A percentile compares a stretch with the other conserved stretches of the same genome.
Conservation (phyloP, 345 rosid genomes). For the Trapa incisa region DNA sequence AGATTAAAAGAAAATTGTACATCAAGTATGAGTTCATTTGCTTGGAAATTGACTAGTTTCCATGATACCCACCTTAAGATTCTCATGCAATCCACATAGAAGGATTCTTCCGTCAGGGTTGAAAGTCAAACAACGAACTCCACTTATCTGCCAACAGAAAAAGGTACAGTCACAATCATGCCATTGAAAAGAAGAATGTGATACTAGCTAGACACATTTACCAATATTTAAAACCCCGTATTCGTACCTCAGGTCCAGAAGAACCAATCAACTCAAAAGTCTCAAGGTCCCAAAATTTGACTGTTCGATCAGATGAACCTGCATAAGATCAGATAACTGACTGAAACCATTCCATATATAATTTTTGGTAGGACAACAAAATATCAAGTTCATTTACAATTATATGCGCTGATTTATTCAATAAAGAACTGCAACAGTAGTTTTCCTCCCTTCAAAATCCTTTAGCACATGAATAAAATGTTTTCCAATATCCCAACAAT, state of each 20-base stretch:
- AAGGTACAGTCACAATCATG: neutral
- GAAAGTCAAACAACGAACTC: constrained; percentile 88
- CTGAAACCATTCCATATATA: neutral
- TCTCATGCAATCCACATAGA: constrained; percentile 92
- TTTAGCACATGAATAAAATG: neutral
- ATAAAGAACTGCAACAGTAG: too few relatives aligned
- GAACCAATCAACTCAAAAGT: constrained; percentile 94
- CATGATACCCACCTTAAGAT: constrained; percentile 49
- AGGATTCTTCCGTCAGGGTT: constrained; percentile 91
- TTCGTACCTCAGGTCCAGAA: constrained; percentile 84
- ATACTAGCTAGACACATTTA: neutral
- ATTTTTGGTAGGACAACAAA: neutral
- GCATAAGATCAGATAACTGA: constrained; percentile 3
- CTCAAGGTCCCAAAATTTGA: constrained; percentile 98
- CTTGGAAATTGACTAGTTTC: neutral
- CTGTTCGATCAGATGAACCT: constrained; percentile 98
- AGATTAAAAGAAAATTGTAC: constrained; percentile 10
- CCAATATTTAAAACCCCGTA: constrained; percentile 1
- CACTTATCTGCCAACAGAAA: constrained; percentile 40
- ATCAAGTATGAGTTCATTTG: constrained; percentile 5
- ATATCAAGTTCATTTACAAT: neutral
- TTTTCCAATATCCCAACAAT: neutral
- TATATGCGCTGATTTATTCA: neutral
- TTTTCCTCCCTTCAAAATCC: too few relatives aligned
- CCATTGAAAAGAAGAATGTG: neutral